These are phyloP conservation scores for Phytophthora cajani DNA, from an alignment of 352 stramenopile genomes.

Conservation along the genomic window DNA sequence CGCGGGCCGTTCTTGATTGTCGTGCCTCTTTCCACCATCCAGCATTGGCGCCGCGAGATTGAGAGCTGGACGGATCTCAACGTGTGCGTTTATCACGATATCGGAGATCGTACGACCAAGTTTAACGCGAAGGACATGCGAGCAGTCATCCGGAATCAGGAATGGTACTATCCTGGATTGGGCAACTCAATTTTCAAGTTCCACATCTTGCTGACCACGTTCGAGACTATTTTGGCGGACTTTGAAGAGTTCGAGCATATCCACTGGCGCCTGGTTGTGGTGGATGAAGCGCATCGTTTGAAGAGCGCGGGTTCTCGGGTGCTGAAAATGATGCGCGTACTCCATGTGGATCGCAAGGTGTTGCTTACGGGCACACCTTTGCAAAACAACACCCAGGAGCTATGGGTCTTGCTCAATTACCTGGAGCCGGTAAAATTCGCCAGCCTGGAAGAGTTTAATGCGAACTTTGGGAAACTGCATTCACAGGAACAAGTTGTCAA, in stretches of 20 bases:
- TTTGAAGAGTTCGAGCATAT: conserved; percentile 89
- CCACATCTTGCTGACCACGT: conserved; percentile 85
- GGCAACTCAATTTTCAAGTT: conserved; percentile 94
- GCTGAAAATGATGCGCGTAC: conserved; percentile 88
- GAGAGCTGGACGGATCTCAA: conserved; percentile 97
- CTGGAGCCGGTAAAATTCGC: conserved; percentile 94
- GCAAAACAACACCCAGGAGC: conserved; percentile 97
- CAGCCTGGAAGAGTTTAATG: conserved; percentile 89
- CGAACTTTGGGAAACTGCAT: conserved; percentile 93
- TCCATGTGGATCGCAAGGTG: conserved; percentile 91
- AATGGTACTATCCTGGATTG: conserved; percentile 90
- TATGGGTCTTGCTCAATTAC: conserved; percentile 98
- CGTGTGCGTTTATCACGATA: conserved; percentile 98
- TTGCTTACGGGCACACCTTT: conserved; percentile 97
- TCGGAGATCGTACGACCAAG: conserved; percentile 78
- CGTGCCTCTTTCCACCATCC: conserved; percentile 87
- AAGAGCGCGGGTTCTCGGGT: conserved; percentile 83
- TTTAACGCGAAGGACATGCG: conserved; percentile 91
- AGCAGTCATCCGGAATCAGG: conserved; percentile 82
- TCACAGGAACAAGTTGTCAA: conserved; percentile 95
- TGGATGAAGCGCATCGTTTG: conserved; percentile 86
- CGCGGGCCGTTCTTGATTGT: conserved; percentile 87
- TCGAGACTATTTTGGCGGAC: conserved; percentile 82
- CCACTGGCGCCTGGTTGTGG: conserved; percentile 84
- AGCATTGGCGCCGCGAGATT: conserved; percentile 89